These are phyloP conservation scores for Plenodomus tracheiphilus DNA, from an alignment of 2,329 filamentous ascomycete species.

Conservation along the genomic window DNA sequence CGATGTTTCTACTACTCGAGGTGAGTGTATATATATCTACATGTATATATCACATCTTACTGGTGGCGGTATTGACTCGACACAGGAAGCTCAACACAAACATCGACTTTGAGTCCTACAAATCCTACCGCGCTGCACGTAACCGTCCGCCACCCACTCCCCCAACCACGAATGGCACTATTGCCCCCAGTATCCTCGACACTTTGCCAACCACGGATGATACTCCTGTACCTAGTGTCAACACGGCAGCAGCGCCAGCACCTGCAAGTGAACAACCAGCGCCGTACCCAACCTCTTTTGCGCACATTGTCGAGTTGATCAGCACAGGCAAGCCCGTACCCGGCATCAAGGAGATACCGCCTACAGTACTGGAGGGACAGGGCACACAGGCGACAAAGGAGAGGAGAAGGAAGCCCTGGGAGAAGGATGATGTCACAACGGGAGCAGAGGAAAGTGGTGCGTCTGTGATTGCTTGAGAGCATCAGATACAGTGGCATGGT, in stretches of 20 bases:
- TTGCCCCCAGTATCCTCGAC: constrained; percentile 7
- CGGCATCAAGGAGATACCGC: constrained; percentile 84
- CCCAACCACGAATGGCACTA: constrained; percentile 20
- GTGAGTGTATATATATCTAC: constrained; percentile 14
- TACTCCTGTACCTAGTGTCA: not conserved
- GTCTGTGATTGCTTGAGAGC: not conserved
- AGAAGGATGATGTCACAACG: constrained; percentile 56
- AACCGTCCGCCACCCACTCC: constrained; percentile 25
- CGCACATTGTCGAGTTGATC: constrained; percentile 83
- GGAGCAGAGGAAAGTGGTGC: not conserved
- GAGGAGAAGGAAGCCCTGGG: constrained; percentile 77
- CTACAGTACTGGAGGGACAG: constrained; percentile 73
- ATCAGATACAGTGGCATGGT: too few relatives aligned
- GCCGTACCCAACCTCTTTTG: constrained; percentile 79
- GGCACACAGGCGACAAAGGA: constrained; percentile 59
- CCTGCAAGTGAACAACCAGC: constrained; percentile 52
- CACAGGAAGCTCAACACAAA: constrained; percentile 48
- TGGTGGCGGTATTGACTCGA: constrained; percentile 4
- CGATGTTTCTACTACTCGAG: constrained; percentile 70
- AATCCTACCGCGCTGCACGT: constrained; percentile 59
- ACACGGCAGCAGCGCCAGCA: constrained; percentile 18
- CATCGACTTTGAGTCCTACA: constrained; percentile 70
- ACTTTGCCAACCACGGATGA: not conserved
- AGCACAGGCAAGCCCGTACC: constrained; percentile 81
- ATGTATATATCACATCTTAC: too few relatives aligned